A percentile compares a stretch with the other conserved stretches of the same genome.
These are phyloP conservation scores for Pascua guehoae DNA, from an alignment of 1,284 basidiomycete genomes.

Conservation along the genomic window DNA sequence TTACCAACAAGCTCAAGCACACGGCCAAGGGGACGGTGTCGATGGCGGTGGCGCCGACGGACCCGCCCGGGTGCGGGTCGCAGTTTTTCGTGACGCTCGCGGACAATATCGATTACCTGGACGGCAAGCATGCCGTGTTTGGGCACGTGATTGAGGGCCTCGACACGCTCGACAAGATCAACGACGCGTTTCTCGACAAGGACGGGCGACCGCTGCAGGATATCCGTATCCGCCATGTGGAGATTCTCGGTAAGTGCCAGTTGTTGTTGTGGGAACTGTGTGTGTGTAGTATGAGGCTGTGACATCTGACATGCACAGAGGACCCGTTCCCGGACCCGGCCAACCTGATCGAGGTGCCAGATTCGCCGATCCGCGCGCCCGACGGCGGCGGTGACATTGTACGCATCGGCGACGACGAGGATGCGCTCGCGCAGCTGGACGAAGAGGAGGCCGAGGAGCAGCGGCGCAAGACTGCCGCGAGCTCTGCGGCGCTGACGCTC, in stretches of 20 bases:
- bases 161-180: constrained; percentile 88
- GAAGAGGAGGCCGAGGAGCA: constrained; percentile 77
- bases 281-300: too few relatives aligned
- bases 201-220: constrained; percentile 88
- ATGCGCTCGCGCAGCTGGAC: constrained; percentile 59
- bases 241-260: constrained; percentile 70
- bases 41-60: constrained; percentile 79
- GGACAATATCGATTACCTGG: constrained; percentile 88
- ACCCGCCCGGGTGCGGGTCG: constrained; percentile 78
- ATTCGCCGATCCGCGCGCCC: constrained; percentile 71
- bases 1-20: constrained; percentile 74
- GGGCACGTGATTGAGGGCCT: constrained; percentile 92
- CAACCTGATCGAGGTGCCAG: constrained; percentile 61
- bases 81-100: constrained; percentile 95
- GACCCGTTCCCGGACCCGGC: constrained; percentile 89
- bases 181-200: constrained; percentile 83
- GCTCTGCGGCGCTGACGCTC: constrained; percentile 88
- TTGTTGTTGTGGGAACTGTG: not conserved
- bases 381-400: constrained; percentile 59
- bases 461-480: constrained; percentile 77
- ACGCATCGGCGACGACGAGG: constrained; percentile 87
- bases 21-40: constrained; percentile 82
- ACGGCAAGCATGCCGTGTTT: constrained; percentile 93
- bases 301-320: constrained; percentile 55
- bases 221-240: constrained; percentile 84